Conservation (phyloP, 163 green algal genomes). For the Coccomyxa subellipsoidea region DNA sequence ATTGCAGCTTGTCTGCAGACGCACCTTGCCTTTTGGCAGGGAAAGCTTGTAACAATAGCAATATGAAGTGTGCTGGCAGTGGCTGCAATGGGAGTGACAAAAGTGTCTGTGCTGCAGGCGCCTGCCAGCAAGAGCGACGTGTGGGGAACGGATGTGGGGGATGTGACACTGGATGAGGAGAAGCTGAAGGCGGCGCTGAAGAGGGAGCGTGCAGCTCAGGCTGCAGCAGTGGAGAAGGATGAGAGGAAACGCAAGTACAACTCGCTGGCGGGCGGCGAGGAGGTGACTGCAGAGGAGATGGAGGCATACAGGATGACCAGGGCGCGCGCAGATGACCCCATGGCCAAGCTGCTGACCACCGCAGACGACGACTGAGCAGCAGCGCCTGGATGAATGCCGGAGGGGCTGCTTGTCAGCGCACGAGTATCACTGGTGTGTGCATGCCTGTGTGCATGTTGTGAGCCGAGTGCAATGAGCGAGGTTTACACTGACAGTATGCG, state of each 20-base stretch:
- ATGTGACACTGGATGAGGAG: constrained; percentile 31
- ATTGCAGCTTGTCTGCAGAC: too few relatives aligned
- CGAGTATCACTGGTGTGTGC: too few relatives aligned
- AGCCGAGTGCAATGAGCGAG: too few relatives aligned
- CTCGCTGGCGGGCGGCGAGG: constrained; percentile 38
- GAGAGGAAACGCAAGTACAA: constrained; percentile 47
- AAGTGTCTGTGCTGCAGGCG: background rate
- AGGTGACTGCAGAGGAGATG: constrained; percentile 90
- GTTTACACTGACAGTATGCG: too few relatives aligned
- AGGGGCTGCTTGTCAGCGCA: too few relatives aligned
- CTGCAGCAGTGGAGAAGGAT: constrained; percentile 32
- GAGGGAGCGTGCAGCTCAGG: constrained; percentile 10
- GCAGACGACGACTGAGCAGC: background rate
- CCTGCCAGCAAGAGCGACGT: background rate
- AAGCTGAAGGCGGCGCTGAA: constrained; percentile 29
- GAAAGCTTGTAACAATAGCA: too few relatives aligned
- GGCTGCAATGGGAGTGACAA: too few relatives aligned
- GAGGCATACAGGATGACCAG: constrained; percentile 90
- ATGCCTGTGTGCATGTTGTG: too few relatives aligned
- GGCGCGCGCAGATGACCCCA: constrained; percentile 66
- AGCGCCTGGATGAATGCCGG: background rate
- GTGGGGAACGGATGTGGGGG: constrained; percentile 36
- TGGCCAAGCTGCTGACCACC: background rate
- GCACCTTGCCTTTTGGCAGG: too few relatives aligned
- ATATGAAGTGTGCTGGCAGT: too few relatives aligned